phyloP scores from a whole-genome alignment of 2,329 filamentous ascomycete genomes.

The Emydomyces testavorans region DNA sequence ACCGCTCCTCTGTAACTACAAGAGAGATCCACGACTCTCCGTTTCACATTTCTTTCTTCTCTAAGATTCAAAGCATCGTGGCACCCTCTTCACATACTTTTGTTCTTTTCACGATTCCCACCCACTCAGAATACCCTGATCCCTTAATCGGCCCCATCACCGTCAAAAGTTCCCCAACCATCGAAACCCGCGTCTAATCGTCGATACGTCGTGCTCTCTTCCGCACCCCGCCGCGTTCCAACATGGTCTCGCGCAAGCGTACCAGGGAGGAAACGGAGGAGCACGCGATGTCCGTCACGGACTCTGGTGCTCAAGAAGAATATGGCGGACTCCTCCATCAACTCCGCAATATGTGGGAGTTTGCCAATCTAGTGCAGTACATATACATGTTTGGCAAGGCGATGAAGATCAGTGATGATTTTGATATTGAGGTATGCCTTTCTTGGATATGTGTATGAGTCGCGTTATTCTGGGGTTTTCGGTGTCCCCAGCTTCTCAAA shows the following conservation, averaged over 20 bases:
- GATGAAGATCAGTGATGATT: constrained; percentile 77
- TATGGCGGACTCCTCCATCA: constrained; percentile 44
- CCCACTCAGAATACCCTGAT: no score
- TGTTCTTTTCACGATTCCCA: no score
- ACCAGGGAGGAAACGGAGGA: constrained; percentile 45
- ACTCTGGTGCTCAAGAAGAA: constrained; percentile 23
- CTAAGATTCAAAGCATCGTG: no score
- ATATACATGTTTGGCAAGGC: constrained; percentile 80
- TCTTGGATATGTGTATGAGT: no score
- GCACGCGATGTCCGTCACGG: constrained; percentile 24
- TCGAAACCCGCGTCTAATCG: constrained; percentile 1
- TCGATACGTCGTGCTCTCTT: background rate
- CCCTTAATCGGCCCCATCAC: no score
- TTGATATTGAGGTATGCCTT: constrained; percentile 71
- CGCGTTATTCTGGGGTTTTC: background rate
- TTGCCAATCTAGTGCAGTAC: constrained; percentile 87
- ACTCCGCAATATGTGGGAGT: constrained; percentile 88
- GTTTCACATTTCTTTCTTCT: no score
- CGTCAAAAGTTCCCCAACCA: background rate
- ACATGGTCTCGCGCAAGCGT: constrained; percentile 46
- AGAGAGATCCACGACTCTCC: no score
- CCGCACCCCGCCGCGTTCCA: constrained; percentile 4
- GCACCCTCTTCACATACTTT: no score
- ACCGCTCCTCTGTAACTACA: no score
- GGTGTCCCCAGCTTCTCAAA: no score